Conservation (phyloP, 371 early-diverging fungal genomes). For the Umbelopsis sp. region DNA sequence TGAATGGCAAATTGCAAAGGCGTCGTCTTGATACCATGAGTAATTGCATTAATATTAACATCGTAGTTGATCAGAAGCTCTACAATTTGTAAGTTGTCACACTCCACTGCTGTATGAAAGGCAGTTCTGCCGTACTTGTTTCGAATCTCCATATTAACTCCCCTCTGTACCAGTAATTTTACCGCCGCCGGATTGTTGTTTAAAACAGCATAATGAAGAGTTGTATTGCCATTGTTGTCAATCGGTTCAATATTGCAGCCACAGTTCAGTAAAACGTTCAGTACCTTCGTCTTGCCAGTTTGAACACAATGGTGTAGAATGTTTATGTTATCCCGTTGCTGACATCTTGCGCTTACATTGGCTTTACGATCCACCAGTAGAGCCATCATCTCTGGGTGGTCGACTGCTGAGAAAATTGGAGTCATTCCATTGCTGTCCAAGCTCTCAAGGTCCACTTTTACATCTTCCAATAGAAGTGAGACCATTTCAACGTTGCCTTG, state of each 20-base stretch:
- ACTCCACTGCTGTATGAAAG: no score
- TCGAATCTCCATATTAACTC: no score
- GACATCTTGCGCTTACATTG: not conserved
- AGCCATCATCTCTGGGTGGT: not conserved
- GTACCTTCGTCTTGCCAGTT: not conserved
- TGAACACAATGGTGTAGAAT: not conserved
- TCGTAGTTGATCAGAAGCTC: no score
- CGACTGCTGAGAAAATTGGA: not conserved
- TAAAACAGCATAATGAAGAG: not conserved
- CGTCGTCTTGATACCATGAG: no score
- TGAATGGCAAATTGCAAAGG: no score
- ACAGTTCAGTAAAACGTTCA: not conserved
- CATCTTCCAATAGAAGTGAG: not conserved
- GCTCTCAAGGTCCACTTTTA: not conserved
- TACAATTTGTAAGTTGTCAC: no score
- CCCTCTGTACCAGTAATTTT: no score
- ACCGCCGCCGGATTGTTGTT: not conserved
- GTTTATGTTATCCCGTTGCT: not conserved
- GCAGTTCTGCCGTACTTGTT: no score
- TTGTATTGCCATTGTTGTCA: not conserved
- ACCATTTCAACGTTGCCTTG: not conserved
- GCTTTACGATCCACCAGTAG: not conserved
- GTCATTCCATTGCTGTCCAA: not conserved
- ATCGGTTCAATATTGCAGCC: not conserved
- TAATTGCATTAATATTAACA: no score